Percentiles rank a stretch among this genome's conserved stretches.
Evolutionary conservation across 306 rosid genomes (phyloP).

Genomic region (Rosa multiflora): DNA sequence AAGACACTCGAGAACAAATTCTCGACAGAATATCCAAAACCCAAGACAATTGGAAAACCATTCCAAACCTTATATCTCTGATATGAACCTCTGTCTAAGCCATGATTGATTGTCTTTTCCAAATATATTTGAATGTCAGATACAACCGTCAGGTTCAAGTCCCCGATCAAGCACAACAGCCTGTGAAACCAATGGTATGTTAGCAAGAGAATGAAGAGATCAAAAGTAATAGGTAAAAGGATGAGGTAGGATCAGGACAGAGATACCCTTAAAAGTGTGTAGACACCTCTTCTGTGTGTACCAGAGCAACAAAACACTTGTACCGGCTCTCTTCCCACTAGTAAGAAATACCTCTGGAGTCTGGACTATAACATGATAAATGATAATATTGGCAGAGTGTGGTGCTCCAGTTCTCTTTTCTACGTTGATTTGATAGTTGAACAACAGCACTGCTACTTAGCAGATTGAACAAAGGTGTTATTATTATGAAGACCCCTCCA

Average conservation of each 20-base stretch:
- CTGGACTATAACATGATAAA: too few species aligned
- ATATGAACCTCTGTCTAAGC: conserved; percentile 73
- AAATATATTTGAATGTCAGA: conserved; percentile 75
- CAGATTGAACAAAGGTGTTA: too few species aligned
- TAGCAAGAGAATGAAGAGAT: conserved; percentile 5
- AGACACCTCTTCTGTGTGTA: conserved; percentile 95
- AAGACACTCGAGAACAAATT: background rate
- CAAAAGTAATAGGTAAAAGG: conserved; percentile 14
- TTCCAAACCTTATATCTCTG: conserved; percentile 74
- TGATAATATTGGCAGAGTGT: too few species aligned
- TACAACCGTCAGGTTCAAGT: conserved; percentile 63
- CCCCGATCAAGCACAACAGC: conserved; percentile 96
- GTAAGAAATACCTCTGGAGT: too few species aligned
- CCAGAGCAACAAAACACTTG: conserved; percentile 42
- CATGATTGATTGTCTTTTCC: conserved; percentile 75
- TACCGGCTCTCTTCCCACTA: too few species aligned
- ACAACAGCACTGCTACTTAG: too few species aligned
- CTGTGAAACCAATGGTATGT: conserved; percentile 42
- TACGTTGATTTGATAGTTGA: too few species aligned
- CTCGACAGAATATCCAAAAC: background rate
- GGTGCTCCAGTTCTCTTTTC: too few species aligned
- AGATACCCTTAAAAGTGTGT: conserved; percentile 77
- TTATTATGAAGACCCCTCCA: too few species aligned
- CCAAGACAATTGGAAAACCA: background rate
- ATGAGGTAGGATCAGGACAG: conserved; percentile 14